Percentiles rank a stretch among this genome's conserved stretches.
These are phyloP conservation scores for Lepiota venenata DNA, from an alignment of 768 basidiomycete genomes.

Conservation along the genomic window DNA sequence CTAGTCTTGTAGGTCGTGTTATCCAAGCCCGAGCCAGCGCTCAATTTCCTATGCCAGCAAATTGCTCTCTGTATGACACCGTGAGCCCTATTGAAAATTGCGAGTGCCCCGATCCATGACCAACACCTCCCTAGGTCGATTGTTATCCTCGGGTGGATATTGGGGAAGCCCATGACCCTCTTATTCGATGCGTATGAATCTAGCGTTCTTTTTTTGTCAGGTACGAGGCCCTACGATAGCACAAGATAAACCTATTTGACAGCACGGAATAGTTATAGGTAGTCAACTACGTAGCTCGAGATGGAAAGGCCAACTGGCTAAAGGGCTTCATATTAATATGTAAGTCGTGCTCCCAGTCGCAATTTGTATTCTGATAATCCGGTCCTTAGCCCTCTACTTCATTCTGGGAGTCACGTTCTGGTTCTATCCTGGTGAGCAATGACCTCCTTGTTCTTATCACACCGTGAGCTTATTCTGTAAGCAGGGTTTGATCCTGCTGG, in stretches of 20 bases:
- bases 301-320: constrained; percentile 83
- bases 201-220: constrained; percentile 48
- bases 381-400: constrained; percentile 54
- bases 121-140: constrained; percentile 58
- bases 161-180: constrained; percentile 76
- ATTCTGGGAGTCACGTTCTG: constrained; percentile 72
- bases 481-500: constrained; percentile 30
- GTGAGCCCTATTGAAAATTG: constrained; percentile 30
- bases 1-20: constrained; percentile 59
- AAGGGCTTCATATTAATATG: constrained; percentile 61
- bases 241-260: neutral
- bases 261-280: constrained; percentile 55
- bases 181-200: constrained; percentile 91
- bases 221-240: constrained; percentile 19
- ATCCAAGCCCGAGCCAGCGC: neutral
- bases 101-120: neutral
- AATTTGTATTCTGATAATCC: neutral
- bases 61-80: constrained; percentile 84
- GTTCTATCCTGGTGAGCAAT: constrained; percentile 45
- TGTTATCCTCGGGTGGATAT: constrained; percentile 73
- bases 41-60: constrained; percentile 45
- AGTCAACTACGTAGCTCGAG: constrained; percentile 77
- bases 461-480: neutral
- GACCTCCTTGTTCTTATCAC: neutral
- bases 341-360: constrained; percentile 9